These are phyloP conservation scores for Lodderomyces orthopsilosis DNA, from an alignment of 1,139 yeast species.

Conservation along the genomic window DNA sequence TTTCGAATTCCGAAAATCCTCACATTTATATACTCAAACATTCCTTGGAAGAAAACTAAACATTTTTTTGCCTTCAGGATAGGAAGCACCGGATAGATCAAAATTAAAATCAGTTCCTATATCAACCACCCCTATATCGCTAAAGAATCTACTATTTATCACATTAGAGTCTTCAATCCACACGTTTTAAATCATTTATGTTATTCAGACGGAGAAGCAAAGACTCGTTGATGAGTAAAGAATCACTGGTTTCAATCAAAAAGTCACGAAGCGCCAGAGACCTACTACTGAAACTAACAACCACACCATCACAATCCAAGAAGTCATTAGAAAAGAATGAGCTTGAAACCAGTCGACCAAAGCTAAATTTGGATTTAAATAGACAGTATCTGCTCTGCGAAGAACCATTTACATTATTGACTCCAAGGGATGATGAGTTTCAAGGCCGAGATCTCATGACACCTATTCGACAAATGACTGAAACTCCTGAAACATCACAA, in stretches of 20 bases:
- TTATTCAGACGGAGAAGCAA: constrained; percentile 5
- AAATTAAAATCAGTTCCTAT: too few relatives aligned
- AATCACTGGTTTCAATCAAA: constrained; percentile 3
- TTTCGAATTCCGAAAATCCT: too few relatives aligned
- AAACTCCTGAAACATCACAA: constrained; percentile 1
- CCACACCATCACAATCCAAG: constrained; percentile 3
- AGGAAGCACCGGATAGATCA: too few relatives aligned
- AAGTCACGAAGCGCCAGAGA: constrained; percentile 12
- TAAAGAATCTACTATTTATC: too few relatives aligned
- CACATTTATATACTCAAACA: neutral
- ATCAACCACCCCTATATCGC: too few relatives aligned
- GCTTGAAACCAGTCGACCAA: neutral
- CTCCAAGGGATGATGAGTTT: neutral
- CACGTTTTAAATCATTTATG: too few relatives aligned
- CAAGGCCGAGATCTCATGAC: neutral
- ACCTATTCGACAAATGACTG: neutral
- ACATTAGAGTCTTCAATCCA: too few relatives aligned
- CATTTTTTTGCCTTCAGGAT: too few relatives aligned
- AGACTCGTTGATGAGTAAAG: neutral
- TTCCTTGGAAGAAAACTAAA: neutral
- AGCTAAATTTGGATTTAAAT: neutral
- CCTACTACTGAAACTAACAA: constrained; percentile 10
- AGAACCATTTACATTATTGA: neutral
- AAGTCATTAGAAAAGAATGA: neutral
- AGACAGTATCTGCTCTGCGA: neutral